Conservation (phyloP, 441 rosid species). For the Codiaeum variegatum region DNA sequence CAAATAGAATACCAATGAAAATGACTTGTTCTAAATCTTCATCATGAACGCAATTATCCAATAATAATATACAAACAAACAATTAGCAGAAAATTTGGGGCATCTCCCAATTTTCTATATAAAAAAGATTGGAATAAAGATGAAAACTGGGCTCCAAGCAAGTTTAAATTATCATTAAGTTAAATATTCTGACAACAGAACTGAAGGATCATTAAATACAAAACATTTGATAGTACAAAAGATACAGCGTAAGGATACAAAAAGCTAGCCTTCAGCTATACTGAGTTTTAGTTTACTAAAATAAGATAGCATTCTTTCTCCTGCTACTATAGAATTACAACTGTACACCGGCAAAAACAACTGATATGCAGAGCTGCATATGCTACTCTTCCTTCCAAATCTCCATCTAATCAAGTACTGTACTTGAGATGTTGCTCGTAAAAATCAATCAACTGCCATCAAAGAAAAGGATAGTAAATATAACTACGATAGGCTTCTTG, state of each 20-base stretch:
- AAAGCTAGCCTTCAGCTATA: constrained; percentile 15
- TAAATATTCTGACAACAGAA: constrained; percentile 7
- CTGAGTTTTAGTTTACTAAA: constrained; percentile 9
- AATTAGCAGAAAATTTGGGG: background rate
- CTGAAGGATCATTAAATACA: background rate
- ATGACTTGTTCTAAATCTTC: too few relatives aligned
- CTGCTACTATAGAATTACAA: constrained; percentile 32
- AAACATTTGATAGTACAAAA: constrained; percentile 21
- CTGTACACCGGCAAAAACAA: constrained; percentile 27
- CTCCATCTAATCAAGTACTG: constrained; percentile 41
- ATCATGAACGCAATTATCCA: too few relatives aligned
- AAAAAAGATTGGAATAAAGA: background rate
- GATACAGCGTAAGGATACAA: background rate
- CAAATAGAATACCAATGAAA: background rate
- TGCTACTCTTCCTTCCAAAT: background rate
- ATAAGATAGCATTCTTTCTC: constrained; percentile 16
- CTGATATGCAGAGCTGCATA: constrained; percentile 5
- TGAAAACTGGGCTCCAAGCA: too few relatives aligned
- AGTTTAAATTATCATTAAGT: constrained; percentile 7
- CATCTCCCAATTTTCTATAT: background rate
- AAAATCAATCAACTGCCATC: constrained; percentile 71
- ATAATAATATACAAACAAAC: background rate
- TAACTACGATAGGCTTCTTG: background rate
- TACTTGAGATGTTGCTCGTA: constrained; percentile 93
- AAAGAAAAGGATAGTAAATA: constrained; percentile 13